These are phyloP conservation scores for Lecanosticta acicola DNA, from an alignment of 2,329 filamentous ascomycete genomes.

Conservation along the genomic window DNA sequence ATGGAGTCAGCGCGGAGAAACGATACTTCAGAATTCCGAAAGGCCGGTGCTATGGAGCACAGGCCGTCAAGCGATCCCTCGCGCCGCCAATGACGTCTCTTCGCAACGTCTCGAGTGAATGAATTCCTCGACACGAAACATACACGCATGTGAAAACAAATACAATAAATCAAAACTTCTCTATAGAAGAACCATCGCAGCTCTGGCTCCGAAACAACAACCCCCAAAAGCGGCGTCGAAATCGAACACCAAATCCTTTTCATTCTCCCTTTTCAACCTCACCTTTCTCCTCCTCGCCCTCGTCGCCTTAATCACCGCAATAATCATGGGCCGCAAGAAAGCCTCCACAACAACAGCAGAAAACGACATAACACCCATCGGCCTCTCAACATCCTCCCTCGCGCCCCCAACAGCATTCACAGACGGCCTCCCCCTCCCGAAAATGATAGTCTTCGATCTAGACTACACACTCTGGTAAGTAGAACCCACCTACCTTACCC, in stretches of 20 bases:
- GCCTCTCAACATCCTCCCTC: conserved; percentile 33
- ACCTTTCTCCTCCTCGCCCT: conserved; percentile 8
- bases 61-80: no score
- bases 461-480: conserved; percentile 99
- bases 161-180: no score
- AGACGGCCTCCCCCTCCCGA: conserved; percentile 67
- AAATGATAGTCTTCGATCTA: conserved; percentile 85
- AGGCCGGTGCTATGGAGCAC: no score
- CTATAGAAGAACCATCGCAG: no score
- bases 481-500: no score
- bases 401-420: conserved; percentile 52
- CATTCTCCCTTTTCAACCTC: conserved; percentile 2
- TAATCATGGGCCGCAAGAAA: conserved; percentile 18
- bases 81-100: no score
- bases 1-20: no score
- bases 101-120: no score
- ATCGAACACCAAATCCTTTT: background rate
- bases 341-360: conserved; percentile 6
- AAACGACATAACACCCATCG: conserved; percentile 31
- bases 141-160: no score
- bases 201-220: background rate
- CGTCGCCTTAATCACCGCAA: conserved; percentile 7
- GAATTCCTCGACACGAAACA: no score
- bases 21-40: no score
- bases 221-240: background rate